Evolutionary conservation across 73 alveolate genomes (phyloP), one percentile per base, ranked within the genome.

Genomic region (Paramecium bursaria): DNA sequence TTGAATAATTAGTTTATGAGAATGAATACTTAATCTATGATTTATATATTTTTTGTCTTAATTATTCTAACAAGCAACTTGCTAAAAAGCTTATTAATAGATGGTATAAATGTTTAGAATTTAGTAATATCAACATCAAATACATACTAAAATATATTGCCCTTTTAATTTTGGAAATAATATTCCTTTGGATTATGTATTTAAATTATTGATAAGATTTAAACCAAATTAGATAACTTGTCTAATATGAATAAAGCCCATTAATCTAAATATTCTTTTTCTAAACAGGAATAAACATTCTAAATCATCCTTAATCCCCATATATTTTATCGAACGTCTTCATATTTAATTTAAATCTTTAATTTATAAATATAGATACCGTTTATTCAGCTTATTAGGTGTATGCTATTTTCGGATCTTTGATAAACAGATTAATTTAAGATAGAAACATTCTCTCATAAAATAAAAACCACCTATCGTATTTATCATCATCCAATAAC

Each of bases 301-400:
- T 31, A 67, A 1, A 67, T 42, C 60, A 67, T 44, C 19, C 82
- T 42, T 6, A 67, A 15, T 2, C 82, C 82, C 82, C 82, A 67
- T 35, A 67, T 30, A 67, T 39, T 67, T 5, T 67, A 67, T 67
- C 44, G 33, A 14, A 67, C 33, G 33, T 31, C 53, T 17, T 67
- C 82, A 1, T 21, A 35, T 15, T 2, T 15, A 6, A 67, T 57
- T 1, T 6, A 23, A 30, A 33, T 17, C 27, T 67, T 67, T 30
- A 47, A 31, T 67, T 22, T 67, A n/a, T n/a, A n/a, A n/a, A n/a
- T n/a, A n/a, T n/a, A n/a, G n/a, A n/a, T n/a, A n/a, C n/a, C n/a
- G n/a, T n/a, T n/a, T n/a, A n/a, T n/a, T n/a, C n/a, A n/a, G n/a
- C 50, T 67, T 23, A 42, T 67, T 67, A 67, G 23, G 2, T 67